A percentile compares a stretch with the other conserved stretches of the same genome.
Conservation (phyloP, 805 yeast genomes). For the Alloascoidea hylecoeti region DNA sequence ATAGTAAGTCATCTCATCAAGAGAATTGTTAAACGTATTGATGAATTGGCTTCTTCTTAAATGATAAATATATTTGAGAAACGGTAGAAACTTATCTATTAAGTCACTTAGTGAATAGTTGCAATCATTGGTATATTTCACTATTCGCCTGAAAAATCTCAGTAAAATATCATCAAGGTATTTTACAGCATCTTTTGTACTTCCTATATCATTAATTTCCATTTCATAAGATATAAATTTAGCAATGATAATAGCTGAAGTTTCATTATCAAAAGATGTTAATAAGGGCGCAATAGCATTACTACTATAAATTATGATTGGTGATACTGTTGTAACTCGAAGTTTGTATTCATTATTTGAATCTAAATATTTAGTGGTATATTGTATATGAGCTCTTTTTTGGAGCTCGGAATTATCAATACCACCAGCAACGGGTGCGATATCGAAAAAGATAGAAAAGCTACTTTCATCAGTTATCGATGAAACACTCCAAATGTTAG, state of each 20-base stretch:
- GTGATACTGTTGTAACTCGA: slow-evolving; percentile 18
- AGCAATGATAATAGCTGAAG: slow-evolving; percentile 18
- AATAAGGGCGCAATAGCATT: slow-evolving; percentile 9
- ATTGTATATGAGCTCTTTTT: slow-evolving; percentile 18
- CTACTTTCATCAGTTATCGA: neutral
- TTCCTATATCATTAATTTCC: neutral
- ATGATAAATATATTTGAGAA: slow-evolving; percentile 20
- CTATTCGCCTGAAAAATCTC: slow-evolving; percentile 13
- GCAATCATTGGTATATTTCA: slow-evolving; percentile 19
- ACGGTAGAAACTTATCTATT: slow-evolving; percentile 3
- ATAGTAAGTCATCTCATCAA: slow-evolving; percentile 29
- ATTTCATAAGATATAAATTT: slow-evolving; percentile 19
- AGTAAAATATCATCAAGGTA: slow-evolving; percentile 17
- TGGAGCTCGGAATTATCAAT: neutral
- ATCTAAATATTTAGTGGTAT: slow-evolving; percentile 13
- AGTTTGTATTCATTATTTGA: slow-evolving; percentile 9
- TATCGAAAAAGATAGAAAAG: neutral
- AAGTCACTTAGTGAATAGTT: slow-evolving; percentile 1
- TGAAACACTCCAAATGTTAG: slow-evolving; percentile 13
- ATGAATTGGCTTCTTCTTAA: slow-evolving; percentile 23
- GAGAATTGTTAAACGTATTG: slow-evolving; percentile 25
- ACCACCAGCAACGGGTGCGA: neutral
- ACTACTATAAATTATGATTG: slow-evolving; percentile 14
- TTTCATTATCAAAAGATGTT: slow-evolving; percentile 19
- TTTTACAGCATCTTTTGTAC: slow-evolving; percentile 21